These are phyloP conservation scores for Achaetomium macrosporum DNA, from an alignment of 2,329 filamentous ascomycete genomes.

Conservation along the genomic window DNA sequence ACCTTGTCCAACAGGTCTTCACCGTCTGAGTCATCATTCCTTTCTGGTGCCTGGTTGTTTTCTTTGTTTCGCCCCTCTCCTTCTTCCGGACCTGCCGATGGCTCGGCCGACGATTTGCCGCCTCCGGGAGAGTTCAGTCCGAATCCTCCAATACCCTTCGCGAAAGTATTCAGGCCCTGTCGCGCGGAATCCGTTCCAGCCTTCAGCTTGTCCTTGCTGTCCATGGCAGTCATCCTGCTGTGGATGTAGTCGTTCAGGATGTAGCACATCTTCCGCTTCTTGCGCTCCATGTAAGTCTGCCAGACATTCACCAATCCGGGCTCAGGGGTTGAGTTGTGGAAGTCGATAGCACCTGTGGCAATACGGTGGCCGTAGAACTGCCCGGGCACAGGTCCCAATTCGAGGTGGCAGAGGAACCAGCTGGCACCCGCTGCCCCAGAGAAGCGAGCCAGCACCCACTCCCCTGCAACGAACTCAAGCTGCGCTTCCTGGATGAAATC, in stretches of 20 bases:
- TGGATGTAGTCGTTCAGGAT: slow-evolving; percentile 23
- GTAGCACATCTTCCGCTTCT: slow-evolving; percentile 28
- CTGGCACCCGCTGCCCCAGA: slow-evolving; percentile 27
- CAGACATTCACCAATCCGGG: slow-evolving; percentile 25
- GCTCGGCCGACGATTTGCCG: neutral
- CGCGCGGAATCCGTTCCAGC: slow-evolving; percentile 17
- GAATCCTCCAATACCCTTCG: slow-evolving; percentile 7
- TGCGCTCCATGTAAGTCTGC: slow-evolving; percentile 28
- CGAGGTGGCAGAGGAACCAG: slow-evolving; percentile 32
- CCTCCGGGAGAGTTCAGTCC: neutral
- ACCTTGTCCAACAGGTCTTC: slow-evolving; percentile 14
- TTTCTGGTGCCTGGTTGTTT: neutral
- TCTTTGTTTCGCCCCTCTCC: neutral
- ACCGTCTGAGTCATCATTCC: slow-evolving; percentile 3
- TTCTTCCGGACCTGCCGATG: neutral
- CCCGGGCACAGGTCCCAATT: slow-evolving; percentile 25
- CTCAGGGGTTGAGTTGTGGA: slow-evolving; percentile 27
- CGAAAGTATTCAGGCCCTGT: slow-evolving; percentile 13
- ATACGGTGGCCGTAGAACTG: slow-evolving; percentile 29
- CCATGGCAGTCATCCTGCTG: slow-evolving; percentile 19
- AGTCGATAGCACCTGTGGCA: slow-evolving; percentile 31
- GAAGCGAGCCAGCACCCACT: slow-evolving; percentile 32
- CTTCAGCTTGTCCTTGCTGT: slow-evolving; percentile 14
- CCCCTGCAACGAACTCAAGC: slow-evolving; percentile 27
- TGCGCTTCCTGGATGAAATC: slow-evolving; percentile 28